Evolutionary conservation across 352 stramenopile species (phyloP).

Genomic region (Thalassiosira sp.): DNA sequence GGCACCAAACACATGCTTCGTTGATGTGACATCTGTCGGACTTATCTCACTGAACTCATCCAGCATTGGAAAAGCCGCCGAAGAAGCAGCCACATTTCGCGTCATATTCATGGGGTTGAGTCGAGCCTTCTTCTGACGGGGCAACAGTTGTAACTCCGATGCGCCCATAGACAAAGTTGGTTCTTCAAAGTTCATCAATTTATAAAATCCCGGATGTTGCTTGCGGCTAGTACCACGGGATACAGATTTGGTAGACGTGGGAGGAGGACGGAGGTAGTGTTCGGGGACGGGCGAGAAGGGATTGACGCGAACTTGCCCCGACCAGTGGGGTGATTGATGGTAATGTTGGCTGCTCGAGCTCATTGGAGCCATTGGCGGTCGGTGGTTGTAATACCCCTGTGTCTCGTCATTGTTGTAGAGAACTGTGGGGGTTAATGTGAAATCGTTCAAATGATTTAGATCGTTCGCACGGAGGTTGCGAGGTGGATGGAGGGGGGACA

Average conservation of each 20-base stretch:
- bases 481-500: not conserved
- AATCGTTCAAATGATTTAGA: conserved; percentile 17
- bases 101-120: not conserved
- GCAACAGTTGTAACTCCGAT: not conserved
- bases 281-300: conserved; percentile 46
- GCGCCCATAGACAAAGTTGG: not conserved
- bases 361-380: not conserved
- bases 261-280: conserved; percentile 29
- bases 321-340: conserved; percentile 49
- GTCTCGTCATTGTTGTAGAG: conserved; percentile 17
- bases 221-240: conserved; percentile 8
- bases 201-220: conserved; percentile 2
- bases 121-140: not conserved
- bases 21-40: conserved; percentile 21
- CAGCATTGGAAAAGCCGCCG: not conserved
- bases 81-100: not conserved
- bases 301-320: conserved; percentile 45
- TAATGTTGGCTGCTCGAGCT: conserved; percentile 24
- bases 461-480: not conserved
- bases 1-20: conserved; percentile 1
- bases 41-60: conserved; percentile 25
- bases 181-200: not conserved
- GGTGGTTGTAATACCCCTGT: not conserved
- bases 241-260: conserved; percentile 21
- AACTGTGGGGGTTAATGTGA: conserved; percentile 30